Percentiles rank a stretch among this genome's conserved stretches.
Evolutionary conservation across 306 rosid genomes (phyloP).

Genomic region (Prunus padus): DNA sequence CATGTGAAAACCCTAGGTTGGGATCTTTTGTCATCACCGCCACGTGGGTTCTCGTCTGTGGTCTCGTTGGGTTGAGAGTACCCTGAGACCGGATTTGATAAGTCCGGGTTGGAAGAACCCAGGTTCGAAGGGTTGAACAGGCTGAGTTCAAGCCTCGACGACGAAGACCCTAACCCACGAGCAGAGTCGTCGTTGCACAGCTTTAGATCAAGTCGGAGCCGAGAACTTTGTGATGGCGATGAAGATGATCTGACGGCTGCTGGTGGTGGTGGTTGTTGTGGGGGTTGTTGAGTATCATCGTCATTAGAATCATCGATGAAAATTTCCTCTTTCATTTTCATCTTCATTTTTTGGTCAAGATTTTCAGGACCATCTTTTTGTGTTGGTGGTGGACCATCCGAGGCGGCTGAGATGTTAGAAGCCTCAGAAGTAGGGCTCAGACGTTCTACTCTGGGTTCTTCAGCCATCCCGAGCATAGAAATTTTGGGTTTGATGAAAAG

Average conservation of each 20-base stretch:
- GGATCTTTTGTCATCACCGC: not conserved
- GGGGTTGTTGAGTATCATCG: not conserved
- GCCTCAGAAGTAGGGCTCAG: no score
- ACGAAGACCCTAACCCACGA: no score
- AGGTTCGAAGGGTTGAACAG: no score
- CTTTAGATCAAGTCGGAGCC: conserved; percentile 10
- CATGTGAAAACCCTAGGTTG: conserved; percentile 47
- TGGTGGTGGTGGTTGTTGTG: no score
- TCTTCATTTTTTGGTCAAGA: not conserved
- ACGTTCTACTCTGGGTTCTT: no score
- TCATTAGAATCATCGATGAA: not conserved
- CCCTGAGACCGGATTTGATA: not conserved
- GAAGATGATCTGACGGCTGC: no score
- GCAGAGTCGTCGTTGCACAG: no score
- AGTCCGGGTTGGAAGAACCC: not conserved
- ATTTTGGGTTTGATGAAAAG: no score
- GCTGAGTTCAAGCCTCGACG: not conserved
- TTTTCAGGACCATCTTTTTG: not conserved
- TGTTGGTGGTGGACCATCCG: conserved; percentile 1
- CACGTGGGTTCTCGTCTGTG: not conserved
- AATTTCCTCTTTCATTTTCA: conserved; percentile 23
- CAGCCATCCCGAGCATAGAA: no score
- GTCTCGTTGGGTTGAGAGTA: not conserved
- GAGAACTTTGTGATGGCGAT: conserved; percentile 12
- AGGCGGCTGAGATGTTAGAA: not conserved